Evolutionary conservation across 352 stramenopile species (phyloP).

Genomic region (Globisporangium radiosum): DNA sequence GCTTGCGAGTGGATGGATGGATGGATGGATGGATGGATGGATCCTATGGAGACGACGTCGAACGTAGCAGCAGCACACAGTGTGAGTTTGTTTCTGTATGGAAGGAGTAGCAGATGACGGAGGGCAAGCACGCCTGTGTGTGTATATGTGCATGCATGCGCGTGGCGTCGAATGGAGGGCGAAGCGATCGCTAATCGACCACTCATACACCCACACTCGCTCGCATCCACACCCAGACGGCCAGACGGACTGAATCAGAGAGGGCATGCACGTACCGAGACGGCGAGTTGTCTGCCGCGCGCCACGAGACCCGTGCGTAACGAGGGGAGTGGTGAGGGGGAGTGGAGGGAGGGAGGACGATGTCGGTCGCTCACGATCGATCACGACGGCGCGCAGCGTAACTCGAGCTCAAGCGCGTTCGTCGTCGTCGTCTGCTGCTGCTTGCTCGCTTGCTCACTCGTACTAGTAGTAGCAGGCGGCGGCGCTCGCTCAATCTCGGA

Average conservation of each 20-base stretch:
- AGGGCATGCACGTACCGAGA: neutral
- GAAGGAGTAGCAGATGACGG: too few species aligned
- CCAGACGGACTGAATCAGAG: neutral
- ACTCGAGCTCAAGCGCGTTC: too few species aligned
- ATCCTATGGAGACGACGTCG: neutral
- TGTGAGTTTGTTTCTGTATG: too few species aligned
- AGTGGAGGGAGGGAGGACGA: too few species aligned
- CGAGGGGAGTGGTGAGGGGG: too few species aligned
- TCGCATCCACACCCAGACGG: neutral
- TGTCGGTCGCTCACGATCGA: too few species aligned
- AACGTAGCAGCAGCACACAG: too few species aligned
- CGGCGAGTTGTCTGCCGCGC: neutral
- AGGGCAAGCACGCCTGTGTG: neutral
- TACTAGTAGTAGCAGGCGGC: neutral
- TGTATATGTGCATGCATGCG: neutral
- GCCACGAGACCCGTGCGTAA: neutral
- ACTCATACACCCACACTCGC: neutral
- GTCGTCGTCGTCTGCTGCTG: too few species aligned
- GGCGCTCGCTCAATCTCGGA: neutral
- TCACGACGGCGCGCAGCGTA: too few species aligned
- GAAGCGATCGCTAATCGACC: neutral
- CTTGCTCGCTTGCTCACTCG: neutral
- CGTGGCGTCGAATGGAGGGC: neutral
- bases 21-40: neutral
- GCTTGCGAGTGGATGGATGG: neutral